These are phyloP conservation scores for Arctostaphylos glauca DNA, from an alignment of 148 eudicot genomes.

Conservation along the genomic window DNA sequence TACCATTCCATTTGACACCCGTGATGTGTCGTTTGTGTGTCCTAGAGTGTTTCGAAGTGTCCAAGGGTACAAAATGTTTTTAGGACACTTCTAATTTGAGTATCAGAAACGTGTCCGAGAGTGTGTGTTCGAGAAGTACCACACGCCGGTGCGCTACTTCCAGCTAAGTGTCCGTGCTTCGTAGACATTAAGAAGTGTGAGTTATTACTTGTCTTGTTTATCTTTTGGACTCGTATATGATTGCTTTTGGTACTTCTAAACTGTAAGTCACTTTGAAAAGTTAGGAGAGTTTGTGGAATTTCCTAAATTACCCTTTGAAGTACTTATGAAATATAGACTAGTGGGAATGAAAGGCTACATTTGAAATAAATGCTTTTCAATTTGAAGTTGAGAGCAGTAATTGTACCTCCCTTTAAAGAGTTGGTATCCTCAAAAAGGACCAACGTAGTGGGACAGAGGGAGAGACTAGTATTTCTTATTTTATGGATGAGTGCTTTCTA, in stretches of 20 bases:
- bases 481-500: background rate
- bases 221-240: background rate
- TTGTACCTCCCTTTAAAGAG: background rate
- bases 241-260: background rate
- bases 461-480: background rate
- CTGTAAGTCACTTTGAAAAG: too few relatives aligned
- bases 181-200: background rate
- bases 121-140: background rate
- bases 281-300: background rate
- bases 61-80: background rate
- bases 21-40: background rate
- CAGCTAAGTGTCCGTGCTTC: background rate
- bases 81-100: background rate
- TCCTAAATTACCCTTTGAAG: background rate
- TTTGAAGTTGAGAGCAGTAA: background rate
- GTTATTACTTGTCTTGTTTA: background rate
- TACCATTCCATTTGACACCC: background rate
- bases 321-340: background rate
- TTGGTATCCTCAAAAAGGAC: background rate
- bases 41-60: too few relatives aligned
- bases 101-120: background rate
- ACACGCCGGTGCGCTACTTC: background rate
- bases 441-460: background rate
- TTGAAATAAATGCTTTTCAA: background rate
- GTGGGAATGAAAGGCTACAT: background rate